Evolutionary conservation across 148 eudicot genomes (phyloP).

Genomic region (Cornus florida): DNA sequence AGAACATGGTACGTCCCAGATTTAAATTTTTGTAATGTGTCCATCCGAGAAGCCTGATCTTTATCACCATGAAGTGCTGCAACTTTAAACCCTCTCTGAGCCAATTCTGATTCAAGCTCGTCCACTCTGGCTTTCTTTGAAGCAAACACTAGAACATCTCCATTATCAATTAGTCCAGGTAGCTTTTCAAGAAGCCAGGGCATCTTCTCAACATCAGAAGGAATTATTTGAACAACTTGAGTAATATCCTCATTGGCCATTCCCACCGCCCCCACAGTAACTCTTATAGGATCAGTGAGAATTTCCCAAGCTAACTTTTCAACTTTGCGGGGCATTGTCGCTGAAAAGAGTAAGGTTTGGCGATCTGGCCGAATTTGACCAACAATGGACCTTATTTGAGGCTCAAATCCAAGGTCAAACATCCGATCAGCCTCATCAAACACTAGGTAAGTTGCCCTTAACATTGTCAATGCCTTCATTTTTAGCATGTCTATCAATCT

Average conservation of each 20-base stretch:
- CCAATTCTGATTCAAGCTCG: slow-evolving; percentile 79
- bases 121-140: slow-evolving; percentile 95
- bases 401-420: slow-evolving; percentile 99
- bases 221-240: slow-evolving; percentile 81
- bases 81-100: slow-evolving; percentile 75
- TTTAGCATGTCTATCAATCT: slow-evolving; percentile 90
- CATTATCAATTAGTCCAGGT: slow-evolving; percentile 85
- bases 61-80: slow-evolving; percentile 99
- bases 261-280: slow-evolving; percentile 93
- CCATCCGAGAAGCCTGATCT: slow-evolving; percentile 95
- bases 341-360: slow-evolving; percentile 90
- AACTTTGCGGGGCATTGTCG: slow-evolving; percentile 95
- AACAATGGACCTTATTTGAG: slow-evolving; percentile 93
- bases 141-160: slow-evolving; percentile 95
- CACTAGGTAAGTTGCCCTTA: slow-evolving; percentile 88
- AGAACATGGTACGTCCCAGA: slow-evolving; percentile 88
- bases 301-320: slow-evolving; percentile 96
- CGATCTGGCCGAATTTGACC: slow-evolving; percentile 99
- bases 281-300: slow-evolving; percentile 87
- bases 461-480: slow-evolving; percentile 93
- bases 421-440: slow-evolving; percentile 99
- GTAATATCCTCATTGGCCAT: slow-evolving; percentile 98
- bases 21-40: slow-evolving; percentile 85
- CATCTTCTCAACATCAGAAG: slow-evolving; percentile 84
- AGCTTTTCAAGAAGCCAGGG: slow-evolving; percentile 89